phyloP scores from a whole-genome alignment of 1,139 yeast species.

The Lodderomyces pseudojiufengensis region DNA sequence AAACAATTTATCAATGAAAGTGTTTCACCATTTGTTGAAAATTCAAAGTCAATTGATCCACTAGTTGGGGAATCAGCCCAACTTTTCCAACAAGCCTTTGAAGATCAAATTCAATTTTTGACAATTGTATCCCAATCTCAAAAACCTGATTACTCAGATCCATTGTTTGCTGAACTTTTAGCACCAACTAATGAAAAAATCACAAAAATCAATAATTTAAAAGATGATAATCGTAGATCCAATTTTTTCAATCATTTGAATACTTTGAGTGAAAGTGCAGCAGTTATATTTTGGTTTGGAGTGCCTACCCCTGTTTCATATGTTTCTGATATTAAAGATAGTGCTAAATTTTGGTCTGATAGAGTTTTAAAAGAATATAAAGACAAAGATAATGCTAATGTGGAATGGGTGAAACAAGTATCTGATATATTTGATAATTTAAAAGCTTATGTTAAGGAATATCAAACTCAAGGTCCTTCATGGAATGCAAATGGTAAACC shows the following conservation, averaged over 20 bases:
- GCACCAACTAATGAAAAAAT: conserved; percentile 64
- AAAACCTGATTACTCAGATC: conserved; percentile 60
- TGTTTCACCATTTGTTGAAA: conserved; percentile 57
- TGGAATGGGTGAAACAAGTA: conserved; percentile 76
- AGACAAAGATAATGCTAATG: conserved; percentile 62
- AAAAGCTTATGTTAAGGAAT: conserved; percentile 67
- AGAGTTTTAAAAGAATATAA: conserved; percentile 80
- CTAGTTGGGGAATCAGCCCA: conserved; percentile 58
- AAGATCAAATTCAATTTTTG: conserved; percentile 56
- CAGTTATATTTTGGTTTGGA: conserved; percentile 89
- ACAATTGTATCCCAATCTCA: conserved; percentile 55
- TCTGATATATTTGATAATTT: conserved; percentile 63
- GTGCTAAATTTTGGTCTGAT: conserved; percentile 93
- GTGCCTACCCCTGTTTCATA: conserved; percentile 66
- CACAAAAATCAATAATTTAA: conserved; percentile 54
- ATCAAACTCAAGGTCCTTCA: conserved; percentile 75
- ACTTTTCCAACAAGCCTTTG: conserved; percentile 57
- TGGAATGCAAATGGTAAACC: conserved; percentile 64
- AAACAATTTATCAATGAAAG: conserved; percentile 49
- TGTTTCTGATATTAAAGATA: conserved; percentile 81
- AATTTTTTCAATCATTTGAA: conserved; percentile 67
- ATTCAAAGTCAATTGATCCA: conserved; percentile 60
- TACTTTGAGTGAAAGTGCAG: conserved; percentile 84
- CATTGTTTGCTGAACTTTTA: conserved; percentile 54
- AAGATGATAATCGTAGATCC: conserved; percentile 73